Evolutionary conservation across 768 basidiomycete species (phyloP), one percentile per base, ranked within the genome.

Genomic region (Trametes gibbosa): DNA sequence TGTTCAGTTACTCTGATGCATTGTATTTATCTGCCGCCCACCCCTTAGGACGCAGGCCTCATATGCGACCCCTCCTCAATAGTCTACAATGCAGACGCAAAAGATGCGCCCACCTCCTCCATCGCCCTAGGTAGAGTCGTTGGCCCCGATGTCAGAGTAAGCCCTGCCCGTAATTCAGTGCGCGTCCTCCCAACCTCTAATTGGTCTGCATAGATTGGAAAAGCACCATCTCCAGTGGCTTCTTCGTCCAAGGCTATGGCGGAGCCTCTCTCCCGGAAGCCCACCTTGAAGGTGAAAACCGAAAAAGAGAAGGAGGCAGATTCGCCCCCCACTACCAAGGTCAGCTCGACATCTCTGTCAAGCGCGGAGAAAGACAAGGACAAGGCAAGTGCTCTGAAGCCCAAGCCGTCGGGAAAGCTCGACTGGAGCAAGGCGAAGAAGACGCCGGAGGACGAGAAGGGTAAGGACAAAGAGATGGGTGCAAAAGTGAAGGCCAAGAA

Each of bases 381-480:
- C 34, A 71, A 74, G 46, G 65, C 65, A 66, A 17, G 67, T 58
- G 8, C 72, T 56, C 43, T 69, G 67, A 66, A 76, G 66, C 63
- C 72, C 0, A 76, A 72, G 50, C 59, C 68, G 27, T 69, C 62
- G 19, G 85, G 84, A 5, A 84, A 81, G 65, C 75, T 87, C 6
- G 82, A 86, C 63, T 88, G 84, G 77, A 81, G 83, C 69, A 85
- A 81, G 62, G 80, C 81, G 25, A 82, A 82, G 58, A 59, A 64
- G 50, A 48, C 59, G 49, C 50, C 48, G 10, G 61, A 54, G 3
- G 41, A 57, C 53, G 66, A 42, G 7, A 65, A 67, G 49, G 43
- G 34, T 21, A 66, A 59, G 53, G 48, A 34, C 23, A 49, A 63
- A 23, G 48, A 40, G 24, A 49, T 62, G 27, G 56, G 59, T n/a